A percentile compares a stretch with the other conserved stretches of the same genome.
These are phyloP conservation scores for Adansonia grandidieri DNA, from an alignment of 441 rosid species.

Conservation along the genomic window DNA sequence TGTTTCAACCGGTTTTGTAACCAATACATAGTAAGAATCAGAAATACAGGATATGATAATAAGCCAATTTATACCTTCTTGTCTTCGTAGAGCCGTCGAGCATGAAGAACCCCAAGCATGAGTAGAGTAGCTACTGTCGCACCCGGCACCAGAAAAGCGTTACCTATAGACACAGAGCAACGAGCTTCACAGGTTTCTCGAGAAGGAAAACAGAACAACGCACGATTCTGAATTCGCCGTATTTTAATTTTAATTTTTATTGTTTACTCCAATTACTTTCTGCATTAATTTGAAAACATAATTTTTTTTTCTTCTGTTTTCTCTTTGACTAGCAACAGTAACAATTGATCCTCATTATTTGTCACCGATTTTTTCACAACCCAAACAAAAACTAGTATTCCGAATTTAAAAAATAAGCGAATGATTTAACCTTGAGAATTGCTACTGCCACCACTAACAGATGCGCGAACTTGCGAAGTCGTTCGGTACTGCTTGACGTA, in stretches of 20 bases:
- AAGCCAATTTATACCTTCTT: constrained; percentile 60
- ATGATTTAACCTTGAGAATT: constrained; percentile 46
- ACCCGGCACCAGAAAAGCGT: constrained; percentile 72
- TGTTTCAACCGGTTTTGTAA: background rate
- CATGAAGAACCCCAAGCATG: constrained; percentile 97
- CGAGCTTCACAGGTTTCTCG: constrained; percentile 23
- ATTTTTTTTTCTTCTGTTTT: background rate
- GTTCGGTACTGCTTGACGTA: constrained; percentile 49
- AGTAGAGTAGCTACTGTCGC: constrained; percentile 89
- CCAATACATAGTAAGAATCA: background rate
- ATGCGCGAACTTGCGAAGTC: constrained; percentile 47
- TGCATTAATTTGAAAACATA: background rate
- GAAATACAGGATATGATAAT: background rate
- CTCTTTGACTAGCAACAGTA: background rate
- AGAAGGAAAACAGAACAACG: background rate
- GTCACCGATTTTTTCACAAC: constrained; percentile 22
- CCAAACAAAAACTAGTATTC: constrained; percentile 5
- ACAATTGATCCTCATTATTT: background rate
- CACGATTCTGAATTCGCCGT: background rate
- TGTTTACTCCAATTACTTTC: background rate
- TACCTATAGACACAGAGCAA: constrained; percentile 47
- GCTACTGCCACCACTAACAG: constrained; percentile 47
- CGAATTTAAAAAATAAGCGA: constrained; percentile 15
- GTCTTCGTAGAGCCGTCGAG: constrained; percentile 84
- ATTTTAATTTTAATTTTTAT: background rate